Base-by-base conservation (phyloP, 352 stramenopile species). In the Pythium grandisporangium region DNA sequence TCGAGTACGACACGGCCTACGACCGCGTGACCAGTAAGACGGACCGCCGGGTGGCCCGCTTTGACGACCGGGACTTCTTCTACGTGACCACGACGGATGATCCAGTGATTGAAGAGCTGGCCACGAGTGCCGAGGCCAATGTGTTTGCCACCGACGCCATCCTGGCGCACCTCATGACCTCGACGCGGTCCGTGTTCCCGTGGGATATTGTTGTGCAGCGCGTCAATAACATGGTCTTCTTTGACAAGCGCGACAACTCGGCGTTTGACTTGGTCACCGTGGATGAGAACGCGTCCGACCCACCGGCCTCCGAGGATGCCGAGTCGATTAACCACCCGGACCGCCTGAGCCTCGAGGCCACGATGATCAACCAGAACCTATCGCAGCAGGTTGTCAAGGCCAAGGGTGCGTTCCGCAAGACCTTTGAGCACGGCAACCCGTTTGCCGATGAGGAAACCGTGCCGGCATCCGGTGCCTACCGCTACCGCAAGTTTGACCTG, bases 321-420 rank as follows among this genome's bases (percentile, higher is more conserved):
- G 81, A 93, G 41, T 79, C 84, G 53, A 95, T 98, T 55, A 98
- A 99, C 75, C 92, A 95, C 48, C 93, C 94, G 13, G 91, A 98
- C 66, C 80, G 95, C 20, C 75, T 99, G 11, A 91, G 72, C 46
- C 70, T 98, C 5, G 96, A 99, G 48, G 95, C 95, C 2, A 99
- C 96, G 5, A 96, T 96, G 76, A 98, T 99, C 63, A 98, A 98
- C 71, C 94, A 99, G 63, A 98, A 98, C 63, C 95, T 99, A 62
- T 97, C 93, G 22, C 96, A 99, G 60, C 95, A 99, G 64, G 93
- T 98, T 30, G 67, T 98, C 21, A 88, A 94, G 48, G 34, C 26
- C 12, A 50, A 40, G 17, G 53, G 51, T 30, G 58, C 51, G 14
- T 67, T 56, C 45, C 66, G 61, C 55, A 92, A 91, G 59, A 51